A percentile compares a stretch with the other conserved stretches of the same genome.
phyloP scores from a whole-genome alignment of 257 asterid genomes.

The Ocimum tenuiflorum region DNA sequence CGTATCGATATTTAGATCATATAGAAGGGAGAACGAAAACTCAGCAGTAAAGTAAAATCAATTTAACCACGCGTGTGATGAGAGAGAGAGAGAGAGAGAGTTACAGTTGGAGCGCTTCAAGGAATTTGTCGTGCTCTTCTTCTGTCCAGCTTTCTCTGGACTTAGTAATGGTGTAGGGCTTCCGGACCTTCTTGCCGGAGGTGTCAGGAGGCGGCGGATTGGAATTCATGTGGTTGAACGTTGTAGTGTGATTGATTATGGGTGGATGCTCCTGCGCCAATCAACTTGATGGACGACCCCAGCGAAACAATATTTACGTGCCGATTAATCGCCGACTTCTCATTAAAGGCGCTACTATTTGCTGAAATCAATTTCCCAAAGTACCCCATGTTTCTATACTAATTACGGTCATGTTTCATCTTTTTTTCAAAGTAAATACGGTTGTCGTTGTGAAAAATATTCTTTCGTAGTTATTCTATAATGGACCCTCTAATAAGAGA shows the following conservation, averaged over 20 bases:
- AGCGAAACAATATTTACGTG: conserved; percentile 1
- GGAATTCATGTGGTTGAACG: no score
- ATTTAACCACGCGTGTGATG: no score
- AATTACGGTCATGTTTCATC: not conserved
- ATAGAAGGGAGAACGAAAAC: not conserved
- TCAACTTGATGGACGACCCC: conserved; percentile 18
- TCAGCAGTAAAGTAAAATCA: not conserved
- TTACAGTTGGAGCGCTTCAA: conserved; percentile 87
- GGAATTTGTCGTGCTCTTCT: conserved; percentile 88
- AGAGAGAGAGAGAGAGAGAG: conserved; percentile 1
- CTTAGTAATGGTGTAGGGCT: no score
- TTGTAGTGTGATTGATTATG: not conserved
- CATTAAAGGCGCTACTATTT: no score
- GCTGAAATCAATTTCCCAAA: no score
- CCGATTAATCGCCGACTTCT: not conserved
- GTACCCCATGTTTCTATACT: not conserved
- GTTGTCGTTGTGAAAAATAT: no score
- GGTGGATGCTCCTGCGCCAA: conserved; percentile 20
- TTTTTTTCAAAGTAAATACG: no score
- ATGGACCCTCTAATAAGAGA: no score
- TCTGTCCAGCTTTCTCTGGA: conserved; percentile 91
- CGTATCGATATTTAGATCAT: not conserved
- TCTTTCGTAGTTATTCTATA: no score
- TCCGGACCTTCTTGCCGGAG: conserved; percentile 60
- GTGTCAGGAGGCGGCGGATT: conserved; percentile 26